Base-by-base conservation (phyloP, 257 asterid species). In the Cruciata laevipes region DNA sequence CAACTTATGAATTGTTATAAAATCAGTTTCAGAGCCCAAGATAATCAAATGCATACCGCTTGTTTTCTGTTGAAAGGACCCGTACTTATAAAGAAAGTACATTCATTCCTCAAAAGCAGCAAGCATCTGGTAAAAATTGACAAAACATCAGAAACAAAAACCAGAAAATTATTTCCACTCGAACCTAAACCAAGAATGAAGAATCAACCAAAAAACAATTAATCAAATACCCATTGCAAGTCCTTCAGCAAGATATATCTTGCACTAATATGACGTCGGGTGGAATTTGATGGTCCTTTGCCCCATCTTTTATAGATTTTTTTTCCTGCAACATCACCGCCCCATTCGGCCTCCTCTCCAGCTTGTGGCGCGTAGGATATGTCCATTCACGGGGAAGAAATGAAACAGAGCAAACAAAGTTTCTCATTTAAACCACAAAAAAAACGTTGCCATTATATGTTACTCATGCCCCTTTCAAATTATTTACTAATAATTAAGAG, bases 51-150 rank as follows among this genome's bases (percentile, higher is more conserved):
- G 74, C 76, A 61, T 85, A 93, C 97, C 97, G 88, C 97, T 55
- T 85, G 89, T 77, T 94, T 97, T 66, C 79, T 80, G 83, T 94
- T 94, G 87, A 94, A 94, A 80, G 96, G 99, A 74, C 97, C 97
- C 57, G 52, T 61, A 69, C 88, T 81, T 18, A 76, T 78, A 71
- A 83, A 89, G 74, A 79, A 52, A 70, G 83, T 83, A 73, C 76
- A 78, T 70, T 94, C 97, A 68, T 87, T 94, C 86, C 93, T 87
- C 75, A n/a, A 87, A 77, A 12, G 96, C 91, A 65, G 99, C 97
- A 73, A 94, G 98, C 95, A 94, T 90, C 99, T 94, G 86, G 72
- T 74, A 72, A 60, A 37, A 69, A 25, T 21, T 27, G 53, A 35
- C 25, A 14, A 33, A 17, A 42, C 12, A 24, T 37, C 55, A 66